These are phyloP conservation scores for Alternaria brassicicola DNA, from an alignment of 2,329 filamentous ascomycete species.

Conservation along the genomic window DNA sequence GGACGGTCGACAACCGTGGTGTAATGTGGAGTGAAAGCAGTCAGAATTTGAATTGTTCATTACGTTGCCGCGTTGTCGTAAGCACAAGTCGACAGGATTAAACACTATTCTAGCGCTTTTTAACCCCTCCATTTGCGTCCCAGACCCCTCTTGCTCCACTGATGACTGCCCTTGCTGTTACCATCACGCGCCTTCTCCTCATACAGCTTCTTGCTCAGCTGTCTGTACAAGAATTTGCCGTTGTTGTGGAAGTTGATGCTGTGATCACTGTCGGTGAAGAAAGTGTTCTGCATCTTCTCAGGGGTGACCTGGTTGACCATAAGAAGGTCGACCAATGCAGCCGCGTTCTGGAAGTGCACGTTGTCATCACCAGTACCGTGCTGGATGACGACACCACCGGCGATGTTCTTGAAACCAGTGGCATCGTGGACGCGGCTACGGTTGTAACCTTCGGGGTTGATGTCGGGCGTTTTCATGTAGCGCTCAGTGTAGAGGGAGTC, in stretches of 20 bases:
- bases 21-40: neutral
- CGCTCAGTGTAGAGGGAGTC: slow-evolving; percentile 74
- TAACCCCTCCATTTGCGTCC: slow-evolving; percentile 22
- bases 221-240: slow-evolving; percentile 64
- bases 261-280: slow-evolving; percentile 71
- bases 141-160: slow-evolving; percentile 53
- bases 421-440: slow-evolving; percentile 64
- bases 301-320: slow-evolving; percentile 65
- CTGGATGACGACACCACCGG: slow-evolving; percentile 66
- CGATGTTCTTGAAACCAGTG: slow-evolving; percentile 66
- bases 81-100: neutral
- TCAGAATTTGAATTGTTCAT: neutral
- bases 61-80: neutral
- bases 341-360: slow-evolving; percentile 72
- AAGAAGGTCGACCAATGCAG: slow-evolving; percentile 66
- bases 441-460: slow-evolving; percentile 66
- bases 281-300: slow-evolving; percentile 66
- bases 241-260: slow-evolving; percentile 65
- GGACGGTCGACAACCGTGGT: neutral
- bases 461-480: slow-evolving; percentile 69
- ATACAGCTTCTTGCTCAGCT: slow-evolving; percentile 65
- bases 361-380: slow-evolving; percentile 75
- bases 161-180: slow-evolving; percentile 49
- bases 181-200: slow-evolving; percentile 63
- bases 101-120: neutral